phyloP scores from a whole-genome alignment of 139 green algal species.

The Ulvella scutata region DNA sequence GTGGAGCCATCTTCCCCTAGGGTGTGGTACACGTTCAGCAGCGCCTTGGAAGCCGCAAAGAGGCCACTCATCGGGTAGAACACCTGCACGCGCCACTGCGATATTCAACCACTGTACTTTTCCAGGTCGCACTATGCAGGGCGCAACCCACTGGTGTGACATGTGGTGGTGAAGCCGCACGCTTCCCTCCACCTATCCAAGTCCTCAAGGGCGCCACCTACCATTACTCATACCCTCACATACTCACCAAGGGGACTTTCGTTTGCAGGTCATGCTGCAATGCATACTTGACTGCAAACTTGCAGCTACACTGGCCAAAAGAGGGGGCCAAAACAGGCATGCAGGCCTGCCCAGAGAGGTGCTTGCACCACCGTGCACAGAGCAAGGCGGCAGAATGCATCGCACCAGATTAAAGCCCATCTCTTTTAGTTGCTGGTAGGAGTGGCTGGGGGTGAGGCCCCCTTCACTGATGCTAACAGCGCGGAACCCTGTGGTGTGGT shows the following conservation, averaged over 20 bases:
- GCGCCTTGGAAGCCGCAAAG: slow-evolving; percentile 12
- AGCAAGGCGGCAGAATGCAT: too few relatives aligned
- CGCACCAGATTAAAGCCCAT: slow-evolving; percentile 53
- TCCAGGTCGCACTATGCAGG: too few relatives aligned
- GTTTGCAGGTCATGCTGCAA: background rate
- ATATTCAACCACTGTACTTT: too few relatives aligned
- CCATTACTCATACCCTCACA: too few relatives aligned
- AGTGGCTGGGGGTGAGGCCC: slow-evolving; percentile 43
- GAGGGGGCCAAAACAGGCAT: slow-evolving; percentile 34
- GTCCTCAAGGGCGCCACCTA: too few relatives aligned
- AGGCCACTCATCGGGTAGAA: slow-evolving; percentile 5
- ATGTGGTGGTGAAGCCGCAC: too few relatives aligned
- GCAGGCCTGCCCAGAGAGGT: too few relatives aligned
- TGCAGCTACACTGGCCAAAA: background rate
- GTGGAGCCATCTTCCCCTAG: slow-evolving; percentile 28
- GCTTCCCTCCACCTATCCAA: too few relatives aligned
- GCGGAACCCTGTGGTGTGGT: slow-evolving; percentile 13
- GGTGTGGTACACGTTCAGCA: slow-evolving; percentile 16
- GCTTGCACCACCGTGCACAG: too few relatives aligned
- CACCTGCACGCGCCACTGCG: background rate
- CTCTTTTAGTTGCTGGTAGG: slow-evolving; percentile 25
- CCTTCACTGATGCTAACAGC: slow-evolving; percentile 21
- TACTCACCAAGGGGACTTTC: background rate
- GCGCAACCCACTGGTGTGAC: too few relatives aligned
- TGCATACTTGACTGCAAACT: background rate